Percentiles rank a stretch among this genome's conserved stretches.
phyloP scores from a whole-genome alignment of 345 rosid genomes.

The Durio zibethinus region DNA sequence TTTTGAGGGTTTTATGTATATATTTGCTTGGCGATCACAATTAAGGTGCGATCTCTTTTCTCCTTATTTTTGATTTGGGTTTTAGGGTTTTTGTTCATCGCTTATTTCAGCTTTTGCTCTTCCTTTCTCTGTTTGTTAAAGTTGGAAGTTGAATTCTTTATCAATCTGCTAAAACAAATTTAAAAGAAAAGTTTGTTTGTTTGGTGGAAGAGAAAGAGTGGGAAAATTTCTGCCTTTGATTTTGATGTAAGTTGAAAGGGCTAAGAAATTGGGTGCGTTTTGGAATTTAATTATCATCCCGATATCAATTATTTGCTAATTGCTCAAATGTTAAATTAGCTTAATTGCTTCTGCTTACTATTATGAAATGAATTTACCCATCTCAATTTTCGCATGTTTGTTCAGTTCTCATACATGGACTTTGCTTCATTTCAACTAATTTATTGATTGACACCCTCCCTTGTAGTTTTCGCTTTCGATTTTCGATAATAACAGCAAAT shows the following conservation, averaged over 20 bases:
- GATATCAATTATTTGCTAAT: background rate
- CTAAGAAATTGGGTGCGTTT: background rate
- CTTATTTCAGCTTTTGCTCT: background rate
- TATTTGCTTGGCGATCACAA: background rate
- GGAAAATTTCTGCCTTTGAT: background rate
- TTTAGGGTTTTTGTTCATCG: background rate
- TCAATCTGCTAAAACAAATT: background rate
- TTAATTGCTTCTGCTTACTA: background rate
- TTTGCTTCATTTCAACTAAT: background rate
- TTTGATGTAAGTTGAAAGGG: background rate
- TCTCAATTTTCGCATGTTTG: background rate
- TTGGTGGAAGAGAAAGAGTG: background rate
- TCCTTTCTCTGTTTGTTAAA: background rate
- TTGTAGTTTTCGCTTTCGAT: background rate
- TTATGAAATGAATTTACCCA: background rate
- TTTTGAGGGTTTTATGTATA: background rate
- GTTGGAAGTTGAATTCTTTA: background rate
- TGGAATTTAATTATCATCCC: background rate
- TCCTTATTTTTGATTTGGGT: background rate
- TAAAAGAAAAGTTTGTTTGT: too few species aligned
- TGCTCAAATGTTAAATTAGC: background rate
- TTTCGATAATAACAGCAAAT: background rate
- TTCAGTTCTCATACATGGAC: background rate
- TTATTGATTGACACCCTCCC: background rate
- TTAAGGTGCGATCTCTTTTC: conserved; percentile 12